Conservation (phyloP, 768 basidiomycete genomes). For the Hericium coralloides region DNA sequence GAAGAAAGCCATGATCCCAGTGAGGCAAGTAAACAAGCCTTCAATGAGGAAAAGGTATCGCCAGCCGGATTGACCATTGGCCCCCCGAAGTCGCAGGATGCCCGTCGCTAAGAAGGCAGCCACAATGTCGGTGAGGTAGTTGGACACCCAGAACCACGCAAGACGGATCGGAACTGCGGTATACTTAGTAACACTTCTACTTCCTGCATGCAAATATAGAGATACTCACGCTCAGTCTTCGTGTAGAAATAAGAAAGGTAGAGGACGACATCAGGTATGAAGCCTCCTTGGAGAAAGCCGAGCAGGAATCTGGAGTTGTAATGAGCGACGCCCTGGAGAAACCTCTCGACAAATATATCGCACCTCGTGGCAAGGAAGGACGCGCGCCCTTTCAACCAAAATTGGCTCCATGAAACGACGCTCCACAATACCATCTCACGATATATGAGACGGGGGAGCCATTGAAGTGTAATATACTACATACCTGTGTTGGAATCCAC, state of each 20-base stretch:
- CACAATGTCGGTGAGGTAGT: constrained; percentile 44
- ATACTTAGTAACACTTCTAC: neutral
- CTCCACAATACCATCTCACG: constrained; percentile 48
- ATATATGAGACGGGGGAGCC: neutral
- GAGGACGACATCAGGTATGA: constrained; percentile 55
- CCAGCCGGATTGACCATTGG: constrained; percentile 47
- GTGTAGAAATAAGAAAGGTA: constrained; percentile 63
- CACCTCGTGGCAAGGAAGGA: constrained; percentile 49
- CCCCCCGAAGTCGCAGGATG: constrained; percentile 44
- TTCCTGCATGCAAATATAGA: neutral
- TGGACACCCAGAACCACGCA: constrained; percentile 61
- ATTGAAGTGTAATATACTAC: neutral
- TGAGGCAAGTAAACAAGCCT: constrained; percentile 38
- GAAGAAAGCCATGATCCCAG: constrained; percentile 44
- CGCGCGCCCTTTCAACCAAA: constrained; percentile 42
- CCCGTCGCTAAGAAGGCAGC: constrained; percentile 60
- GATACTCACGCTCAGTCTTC: constrained; percentile 39
- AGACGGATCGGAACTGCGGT: constrained; percentile 51
- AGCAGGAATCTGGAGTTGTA: constrained; percentile 33
- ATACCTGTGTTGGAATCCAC: constrained; percentile 54
- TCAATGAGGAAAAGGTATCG: constrained; percentile 51
- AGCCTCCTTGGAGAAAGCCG: constrained; percentile 56
- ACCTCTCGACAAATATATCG: neutral
- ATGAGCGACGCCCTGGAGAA: neutral
- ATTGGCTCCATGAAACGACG: constrained; percentile 46